Percentiles rank a stretch among this genome's conserved stretches.
These are phyloP conservation scores for Globisporangium viniferum DNA, from an alignment of 352 stramenopile genomes.

Conservation along the genomic window DNA sequence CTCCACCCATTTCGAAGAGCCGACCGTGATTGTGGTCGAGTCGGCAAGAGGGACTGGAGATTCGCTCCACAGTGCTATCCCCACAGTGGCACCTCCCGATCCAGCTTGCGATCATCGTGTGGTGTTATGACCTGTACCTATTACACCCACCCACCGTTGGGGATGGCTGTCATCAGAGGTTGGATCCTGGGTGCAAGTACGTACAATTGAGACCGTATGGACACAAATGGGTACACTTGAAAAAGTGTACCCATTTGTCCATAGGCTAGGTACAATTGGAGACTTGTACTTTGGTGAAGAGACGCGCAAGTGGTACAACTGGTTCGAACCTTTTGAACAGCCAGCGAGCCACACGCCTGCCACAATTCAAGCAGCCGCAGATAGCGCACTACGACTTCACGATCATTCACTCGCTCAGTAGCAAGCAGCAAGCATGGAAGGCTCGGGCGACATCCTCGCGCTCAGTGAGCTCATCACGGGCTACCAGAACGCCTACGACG, in stretches of 20 bases:
- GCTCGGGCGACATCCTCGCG: conserved; percentile 27
- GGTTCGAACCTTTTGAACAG: too few species aligned
- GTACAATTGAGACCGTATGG: not conserved
- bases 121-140: too few species aligned
- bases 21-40: too few species aligned
- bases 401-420: not conserved
- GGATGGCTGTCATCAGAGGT: not conserved
- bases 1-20: not conserved
- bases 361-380: not conserved
- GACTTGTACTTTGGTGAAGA: not conserved
- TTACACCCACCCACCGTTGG: too few species aligned
- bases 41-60: not conserved
- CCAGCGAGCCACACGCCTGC: too few species aligned
- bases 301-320: not conserved
- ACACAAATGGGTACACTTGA: not conserved
- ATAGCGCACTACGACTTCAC: not conserved
- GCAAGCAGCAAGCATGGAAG: conserved; percentile 14
- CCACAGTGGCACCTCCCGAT: too few species aligned
- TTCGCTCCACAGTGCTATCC: too few species aligned
- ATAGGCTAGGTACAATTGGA: not conserved
- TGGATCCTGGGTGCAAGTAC: not conserved
- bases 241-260: not conserved
- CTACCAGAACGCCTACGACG: conserved; percentile 16
- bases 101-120: too few species aligned
- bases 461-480: conserved; percentile 30